Evolutionary conservation across 371 early-diverging fungal species (phyloP).

Genomic region (Lichtheimia hyalospora): DNA sequence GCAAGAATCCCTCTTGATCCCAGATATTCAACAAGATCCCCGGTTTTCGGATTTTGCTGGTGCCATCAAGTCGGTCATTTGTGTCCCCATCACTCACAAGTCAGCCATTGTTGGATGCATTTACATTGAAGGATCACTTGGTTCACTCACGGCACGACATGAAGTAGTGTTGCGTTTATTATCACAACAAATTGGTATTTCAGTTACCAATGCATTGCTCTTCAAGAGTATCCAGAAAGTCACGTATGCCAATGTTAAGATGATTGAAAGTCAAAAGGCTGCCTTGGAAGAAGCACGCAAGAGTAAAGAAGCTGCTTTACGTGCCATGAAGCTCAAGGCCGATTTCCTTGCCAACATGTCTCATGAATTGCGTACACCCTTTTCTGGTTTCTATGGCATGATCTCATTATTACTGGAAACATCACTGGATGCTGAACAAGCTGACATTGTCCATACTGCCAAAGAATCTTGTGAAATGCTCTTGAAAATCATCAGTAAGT

Average conservation of each 20-base stretch:
- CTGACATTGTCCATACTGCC: constrained; percentile 59
- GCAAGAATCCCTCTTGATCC: constrained; percentile 38
- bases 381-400: constrained; percentile 68
- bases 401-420: constrained; percentile 58
- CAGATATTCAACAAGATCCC: constrained; percentile 40
- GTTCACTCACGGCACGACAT: constrained; percentile 53
- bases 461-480: constrained; percentile 62
- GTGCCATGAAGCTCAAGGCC: constrained; percentile 50
- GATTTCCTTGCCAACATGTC: constrained; percentile 67
- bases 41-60: constrained; percentile 39
- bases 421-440: constrained; percentile 53
- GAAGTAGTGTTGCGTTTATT: constrained; percentile 52
- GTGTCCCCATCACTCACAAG: constrained; percentile 60
- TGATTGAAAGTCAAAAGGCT: constrained; percentile 53
- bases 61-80: constrained; percentile 49
- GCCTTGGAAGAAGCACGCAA: constrained; percentile 51
- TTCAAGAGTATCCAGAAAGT: constrained; percentile 55
- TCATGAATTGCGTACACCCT: constrained; percentile 60
- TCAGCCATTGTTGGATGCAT: constrained; percentile 56
- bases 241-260: constrained; percentile 43
- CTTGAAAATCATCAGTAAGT: constrained; percentile 45
- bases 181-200: constrained; percentile 62
- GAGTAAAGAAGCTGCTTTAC: constrained; percentile 51
- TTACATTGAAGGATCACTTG: constrained; percentile 56
- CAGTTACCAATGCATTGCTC: constrained; percentile 58